phyloP scores from a whole-genome alignment of 805 yeast species.

The Metschnikowia lachancei region DNA sequence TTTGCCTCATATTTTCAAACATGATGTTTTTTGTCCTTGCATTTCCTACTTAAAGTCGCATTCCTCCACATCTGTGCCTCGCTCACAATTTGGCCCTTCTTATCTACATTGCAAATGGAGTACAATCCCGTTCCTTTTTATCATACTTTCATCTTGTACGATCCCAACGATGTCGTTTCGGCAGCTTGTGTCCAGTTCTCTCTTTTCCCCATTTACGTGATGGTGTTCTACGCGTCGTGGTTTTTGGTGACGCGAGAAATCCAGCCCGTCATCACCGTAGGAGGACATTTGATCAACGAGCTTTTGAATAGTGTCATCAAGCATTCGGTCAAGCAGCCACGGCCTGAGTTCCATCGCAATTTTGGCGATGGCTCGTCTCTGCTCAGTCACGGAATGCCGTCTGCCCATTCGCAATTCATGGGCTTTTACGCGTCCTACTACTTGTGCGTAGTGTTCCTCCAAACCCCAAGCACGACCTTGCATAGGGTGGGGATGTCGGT shows the following conservation, averaged over 20 bases:
- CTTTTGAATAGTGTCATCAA: conserved; percentile 67
- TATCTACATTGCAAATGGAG: conserved; percentile 7
- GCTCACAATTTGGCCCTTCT: neutral
- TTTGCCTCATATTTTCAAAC: neutral
- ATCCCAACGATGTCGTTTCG: conserved; percentile 61
- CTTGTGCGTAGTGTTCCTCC: conserved; percentile 44
- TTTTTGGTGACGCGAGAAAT: conserved; percentile 78
- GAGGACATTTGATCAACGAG: conserved; percentile 83
- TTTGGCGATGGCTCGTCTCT: conserved; percentile 43
- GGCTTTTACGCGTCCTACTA: conserved; percentile 71
- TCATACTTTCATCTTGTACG: conserved; percentile 80
- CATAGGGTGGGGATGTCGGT: conserved; percentile 21
- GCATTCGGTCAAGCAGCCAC: conserved; percentile 58
- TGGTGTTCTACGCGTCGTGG: conserved; percentile 81
- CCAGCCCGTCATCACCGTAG: conserved; percentile 79
- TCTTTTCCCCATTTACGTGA: conserved; percentile 72
- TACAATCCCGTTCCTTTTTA: conserved; percentile 61
- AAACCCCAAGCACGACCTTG: conserved; percentile 24
- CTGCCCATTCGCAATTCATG: conserved; percentile 96
- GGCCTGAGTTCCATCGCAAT: conserved; percentile 61
- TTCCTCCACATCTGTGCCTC: neutral
- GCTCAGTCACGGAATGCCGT: conserved; percentile 91
- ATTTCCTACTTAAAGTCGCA: conserved; percentile 1
- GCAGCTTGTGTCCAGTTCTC: conserved; percentile 67
- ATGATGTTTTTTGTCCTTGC: neutral